These are phyloP conservation scores for Microcyclosporella mali DNA, from an alignment of 2,329 filamentous ascomycete genomes.

Conservation along the genomic window DNA sequence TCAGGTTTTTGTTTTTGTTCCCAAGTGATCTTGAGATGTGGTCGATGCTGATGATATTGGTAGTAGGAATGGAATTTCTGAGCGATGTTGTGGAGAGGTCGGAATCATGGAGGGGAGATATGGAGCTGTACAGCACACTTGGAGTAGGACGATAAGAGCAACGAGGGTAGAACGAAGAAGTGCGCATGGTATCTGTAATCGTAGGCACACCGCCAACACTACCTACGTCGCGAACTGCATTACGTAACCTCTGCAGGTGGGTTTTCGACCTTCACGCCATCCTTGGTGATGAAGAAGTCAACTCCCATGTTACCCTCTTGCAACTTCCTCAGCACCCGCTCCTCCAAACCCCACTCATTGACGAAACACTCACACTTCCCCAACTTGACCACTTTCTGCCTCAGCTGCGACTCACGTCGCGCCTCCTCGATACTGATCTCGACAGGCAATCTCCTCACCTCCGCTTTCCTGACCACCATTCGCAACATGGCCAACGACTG, in stretches of 20 bases:
- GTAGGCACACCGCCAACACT: too few relatives aligned
- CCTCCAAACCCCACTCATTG: constrained; percentile 27
- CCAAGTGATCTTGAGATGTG: too few relatives aligned
- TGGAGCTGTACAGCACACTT: too few relatives aligned
- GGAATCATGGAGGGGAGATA: too few relatives aligned
- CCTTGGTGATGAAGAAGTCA: constrained; percentile 19
- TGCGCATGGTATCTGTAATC: too few relatives aligned
- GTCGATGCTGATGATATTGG: too few relatives aligned
- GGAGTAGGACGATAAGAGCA: too few relatives aligned
- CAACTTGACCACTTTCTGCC: constrained; percentile 34
- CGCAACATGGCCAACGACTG: constrained; percentile 24
- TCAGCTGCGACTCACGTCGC: constrained; percentile 28
- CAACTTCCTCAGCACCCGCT: constrained; percentile 15
- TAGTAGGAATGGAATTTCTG: too few relatives aligned
- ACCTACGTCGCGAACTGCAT: too few relatives aligned
- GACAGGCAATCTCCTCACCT: constrained; percentile 33
- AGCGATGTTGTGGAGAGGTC: too few relatives aligned
- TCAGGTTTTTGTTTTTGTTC: too few relatives aligned
- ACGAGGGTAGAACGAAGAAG: too few relatives aligned
- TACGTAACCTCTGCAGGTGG: not conserved
- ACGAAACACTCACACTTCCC: constrained; percentile 32
- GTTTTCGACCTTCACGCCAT: constrained; percentile 16
- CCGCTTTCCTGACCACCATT: constrained; percentile 30
- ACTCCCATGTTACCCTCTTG: constrained; percentile 17
- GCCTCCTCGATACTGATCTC: constrained; percentile 36